Percentiles rank a stretch among this genome's conserved stretches.
Conservation (phyloP, 768 basidiomycete genomes). For the Rickenella mellea region DNA sequence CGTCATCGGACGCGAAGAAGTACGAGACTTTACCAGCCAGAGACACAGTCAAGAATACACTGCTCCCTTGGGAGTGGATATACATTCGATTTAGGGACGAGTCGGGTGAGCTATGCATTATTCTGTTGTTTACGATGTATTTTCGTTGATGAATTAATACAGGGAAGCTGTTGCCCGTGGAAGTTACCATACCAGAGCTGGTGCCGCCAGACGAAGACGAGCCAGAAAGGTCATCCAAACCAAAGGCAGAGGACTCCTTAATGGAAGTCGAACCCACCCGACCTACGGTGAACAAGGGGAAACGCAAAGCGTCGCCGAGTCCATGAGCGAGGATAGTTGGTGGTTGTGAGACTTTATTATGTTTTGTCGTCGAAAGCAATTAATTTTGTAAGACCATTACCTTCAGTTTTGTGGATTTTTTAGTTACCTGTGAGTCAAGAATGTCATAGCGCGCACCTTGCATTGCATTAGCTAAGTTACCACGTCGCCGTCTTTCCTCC, state of each 20-base stretch:
- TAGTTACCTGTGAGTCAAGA: too few species aligned
- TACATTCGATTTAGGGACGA: constrained; percentile 60
- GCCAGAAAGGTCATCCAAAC: constrained; percentile 19
- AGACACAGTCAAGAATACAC: constrained; percentile 36
- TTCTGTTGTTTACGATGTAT: background rate
- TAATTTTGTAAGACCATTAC: background rate
- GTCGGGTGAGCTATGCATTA: constrained; percentile 43
- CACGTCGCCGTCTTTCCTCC: too few species aligned
- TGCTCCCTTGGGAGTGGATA: constrained; percentile 58
- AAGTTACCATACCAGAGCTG: constrained; percentile 47
- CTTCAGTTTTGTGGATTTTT: background rate
- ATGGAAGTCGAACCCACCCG: too few species aligned
- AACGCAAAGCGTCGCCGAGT: constrained; percentile 45
- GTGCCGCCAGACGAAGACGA: constrained; percentile 55
- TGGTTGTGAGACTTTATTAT: background rate
- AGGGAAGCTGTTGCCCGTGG: constrained; percentile 55
- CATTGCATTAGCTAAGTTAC: too few species aligned
- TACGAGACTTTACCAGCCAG: constrained; percentile 45
- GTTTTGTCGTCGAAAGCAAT: background rate
- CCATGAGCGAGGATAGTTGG: constrained; percentile 1
- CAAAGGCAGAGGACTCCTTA: constrained; percentile 27
- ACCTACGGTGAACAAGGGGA: too few species aligned
- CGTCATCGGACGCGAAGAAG: constrained; percentile 28
- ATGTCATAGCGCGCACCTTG: too few species aligned
- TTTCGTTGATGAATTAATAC: constrained; percentile 4